Base-by-base conservation (phyloP, 331 rosid genomes). In the Saraca asoca region DNA sequence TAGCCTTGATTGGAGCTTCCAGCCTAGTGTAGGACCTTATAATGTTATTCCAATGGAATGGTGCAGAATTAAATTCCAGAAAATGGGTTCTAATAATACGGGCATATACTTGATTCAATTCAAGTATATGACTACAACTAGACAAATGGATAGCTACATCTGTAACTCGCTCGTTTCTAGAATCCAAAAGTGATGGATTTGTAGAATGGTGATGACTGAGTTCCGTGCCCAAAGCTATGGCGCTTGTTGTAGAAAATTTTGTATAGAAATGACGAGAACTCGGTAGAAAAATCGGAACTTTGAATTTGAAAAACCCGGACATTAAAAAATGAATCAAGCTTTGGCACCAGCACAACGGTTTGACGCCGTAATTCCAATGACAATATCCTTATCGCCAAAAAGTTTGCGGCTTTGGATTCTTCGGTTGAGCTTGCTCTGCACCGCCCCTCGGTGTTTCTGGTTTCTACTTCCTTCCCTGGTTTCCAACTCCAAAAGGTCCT, bases 41-140 rank as follows among this genome's bases (percentile, higher is more conserved):
- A 14, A 86, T 57, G 14, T 81, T 89, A 82, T 86, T 89, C 91
- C 94, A 89, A 54, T 82, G 67, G 56, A 87, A 84, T 7, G 89
- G 70, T 20, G 82, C 79, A 12, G 78, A 65, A 75, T 74, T 69
- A 24, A 71, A 41, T 17, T 70, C 69, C 5, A 89, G 66, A 68
- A 80, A 57, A 2, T 69, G 74, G 68, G 85, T 80, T 65, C 68
- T 64, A 45, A 86, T 49, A 33, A 86, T 24, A 50, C 52, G 85
- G 16, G 86, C 86, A 61, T 79, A 58, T 18, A 81, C 13, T 66
- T 66, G 76, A 65, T 79, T 71, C 55, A 90, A 56, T 51, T 85
- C 51, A 29, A 18, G 49, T 16, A 87, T 4, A 8, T n/a, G 54
- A 20, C 37, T 45, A 44, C 75, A 80, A 68, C 75, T 80, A 24